These are phyloP conservation scores for Coemansia sp. DNA, from an alignment of 192 early-diverging fungal species.

Conservation along the genomic window DNA sequence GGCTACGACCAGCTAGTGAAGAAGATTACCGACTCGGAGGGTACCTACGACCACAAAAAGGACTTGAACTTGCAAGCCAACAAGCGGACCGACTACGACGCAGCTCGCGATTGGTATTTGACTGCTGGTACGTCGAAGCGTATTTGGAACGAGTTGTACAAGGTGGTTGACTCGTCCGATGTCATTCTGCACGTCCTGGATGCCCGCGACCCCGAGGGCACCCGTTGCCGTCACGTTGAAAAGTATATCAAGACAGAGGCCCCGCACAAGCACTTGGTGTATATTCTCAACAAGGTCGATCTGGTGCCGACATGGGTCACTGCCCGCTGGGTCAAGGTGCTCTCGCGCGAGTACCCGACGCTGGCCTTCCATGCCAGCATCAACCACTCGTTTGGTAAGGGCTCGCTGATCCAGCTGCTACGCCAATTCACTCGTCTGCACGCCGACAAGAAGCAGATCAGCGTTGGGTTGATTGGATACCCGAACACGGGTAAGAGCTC, in stretches of 20 bases:
- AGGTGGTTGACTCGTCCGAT: constrained; percentile 97
- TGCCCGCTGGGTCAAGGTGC: constrained; percentile 89
- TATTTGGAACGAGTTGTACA: constrained; percentile 99
- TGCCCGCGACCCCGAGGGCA: constrained; percentile 97
- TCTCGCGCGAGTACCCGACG: constrained; percentile 92
- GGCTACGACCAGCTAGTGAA: constrained; percentile 79
- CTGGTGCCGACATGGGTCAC: constrained; percentile 99
- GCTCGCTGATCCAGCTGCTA: constrained; percentile 95
- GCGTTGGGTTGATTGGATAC: constrained; percentile 97
- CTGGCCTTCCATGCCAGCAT: constrained; percentile 98
- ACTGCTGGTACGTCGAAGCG: constrained; percentile 93
- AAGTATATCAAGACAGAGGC: constrained; percentile 90
- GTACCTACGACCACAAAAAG: constrained; percentile 66
- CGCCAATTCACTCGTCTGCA: constrained; percentile 95
- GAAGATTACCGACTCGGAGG: constrained; percentile 65
- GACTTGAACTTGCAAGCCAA: constrained; percentile 80
- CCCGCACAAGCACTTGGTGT: constrained; percentile 94
- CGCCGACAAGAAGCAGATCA: constrained; percentile 97
- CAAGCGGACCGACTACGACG: constrained; percentile 71
- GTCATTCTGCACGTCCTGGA: constrained; percentile 95
- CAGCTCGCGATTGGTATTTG: constrained; percentile 84
- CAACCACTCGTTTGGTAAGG: constrained; percentile 99
- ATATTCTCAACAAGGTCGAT: constrained; percentile 98
- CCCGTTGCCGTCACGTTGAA: constrained; percentile 91
- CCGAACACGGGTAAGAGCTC: constrained; percentile 97